Base-by-base conservation (phyloP, 2,329 filamentous ascomycete genomes). In the Periglandula ipomoeae region DNA sequence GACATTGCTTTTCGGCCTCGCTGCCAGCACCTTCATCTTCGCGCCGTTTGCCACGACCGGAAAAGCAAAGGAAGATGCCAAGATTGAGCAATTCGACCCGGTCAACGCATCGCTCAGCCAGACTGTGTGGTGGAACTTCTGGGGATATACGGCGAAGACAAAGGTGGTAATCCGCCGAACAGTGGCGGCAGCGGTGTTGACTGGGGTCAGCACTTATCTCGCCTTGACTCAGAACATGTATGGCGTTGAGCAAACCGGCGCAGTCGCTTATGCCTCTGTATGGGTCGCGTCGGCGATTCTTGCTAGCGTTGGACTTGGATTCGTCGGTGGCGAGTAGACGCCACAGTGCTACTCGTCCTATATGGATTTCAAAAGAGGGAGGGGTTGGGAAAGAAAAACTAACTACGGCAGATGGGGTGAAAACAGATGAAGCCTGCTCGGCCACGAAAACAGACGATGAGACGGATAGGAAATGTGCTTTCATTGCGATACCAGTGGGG, bases 21-120 rank as follows among this genome's bases (percentile, higher is more conserved):
- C 87, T 1, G 82, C 84, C 4, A 81, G 81, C 52, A 76, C 78
- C 41, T 91, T 94, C 63, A 79, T 96, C 56, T 94, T 95, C 64
- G 78, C 80, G 35, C 82, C 84, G 2, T 76, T 80, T 20, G 76
- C 79, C 17, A 75, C 71, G 13, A 73, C 76, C 0, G 75, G 73
- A 23, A 69, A 67, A 23, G 72, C 69, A 15, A 61, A 63, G 39
- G 68, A 71, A 53, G 73, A 81, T 52, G 72, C 72, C 47, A 67
- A 72, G 55, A 65, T 70, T 20, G 63, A 64, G 27, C 62, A 70
- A 23, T 88, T 89, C 59, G 73, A 89, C 56, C 79, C 85, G 0
- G 76, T 72, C 23, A 76, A 71, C 15, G 84, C 86, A 1, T 79
- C 75, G 1, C 71, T 94, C 17, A 66, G 71, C 23, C 79, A 93